Percentiles rank a stretch among this genome's conserved stretches.
Evolutionary conservation across 257 asterid genomes (phyloP).

Genomic region (Anisodus tanguticus): DNA sequence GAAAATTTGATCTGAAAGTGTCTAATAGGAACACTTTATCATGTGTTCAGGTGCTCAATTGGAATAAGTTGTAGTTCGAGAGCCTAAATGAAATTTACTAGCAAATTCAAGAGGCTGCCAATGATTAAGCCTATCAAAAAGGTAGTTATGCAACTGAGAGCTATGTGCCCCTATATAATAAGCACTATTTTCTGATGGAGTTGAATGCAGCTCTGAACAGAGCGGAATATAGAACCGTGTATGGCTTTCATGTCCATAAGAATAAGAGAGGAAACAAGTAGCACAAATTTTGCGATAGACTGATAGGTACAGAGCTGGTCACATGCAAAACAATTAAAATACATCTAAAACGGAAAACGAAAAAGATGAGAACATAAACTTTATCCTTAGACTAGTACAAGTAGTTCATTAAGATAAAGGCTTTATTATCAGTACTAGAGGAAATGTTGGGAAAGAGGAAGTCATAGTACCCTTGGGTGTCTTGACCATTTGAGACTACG

Average conservation of each 20-base stretch:
- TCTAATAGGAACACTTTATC: too few species aligned
- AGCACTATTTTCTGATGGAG: slow-evolving; percentile 8
- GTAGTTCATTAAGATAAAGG: neutral
- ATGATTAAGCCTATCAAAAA: neutral
- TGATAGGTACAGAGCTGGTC: neutral
- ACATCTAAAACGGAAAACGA: slow-evolving; percentile 24
- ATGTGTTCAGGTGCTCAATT: too few species aligned
- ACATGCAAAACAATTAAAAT: neutral
- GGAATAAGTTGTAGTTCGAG: too few species aligned
- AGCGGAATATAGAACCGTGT: neutral
- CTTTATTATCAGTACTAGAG: neutral
- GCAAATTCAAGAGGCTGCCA: too few species aligned
- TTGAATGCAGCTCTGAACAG: neutral
- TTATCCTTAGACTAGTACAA: neutral
- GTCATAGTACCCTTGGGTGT: slow-evolving; percentile 48
- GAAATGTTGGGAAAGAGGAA: neutral
- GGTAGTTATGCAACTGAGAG: neutral
- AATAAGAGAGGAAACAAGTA: neutral
- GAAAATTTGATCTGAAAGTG: too few species aligned
- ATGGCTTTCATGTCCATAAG: neutral
- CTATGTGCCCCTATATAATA: neutral
- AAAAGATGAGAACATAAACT: neutral
- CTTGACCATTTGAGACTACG: slow-evolving; percentile 50
- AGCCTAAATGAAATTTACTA: too few species aligned
- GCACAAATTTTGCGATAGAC: neutral